Evolutionary conservation across 2,329 filamentous ascomycete genomes (phyloP).

Genomic region (Epichloe elymi): DNA sequence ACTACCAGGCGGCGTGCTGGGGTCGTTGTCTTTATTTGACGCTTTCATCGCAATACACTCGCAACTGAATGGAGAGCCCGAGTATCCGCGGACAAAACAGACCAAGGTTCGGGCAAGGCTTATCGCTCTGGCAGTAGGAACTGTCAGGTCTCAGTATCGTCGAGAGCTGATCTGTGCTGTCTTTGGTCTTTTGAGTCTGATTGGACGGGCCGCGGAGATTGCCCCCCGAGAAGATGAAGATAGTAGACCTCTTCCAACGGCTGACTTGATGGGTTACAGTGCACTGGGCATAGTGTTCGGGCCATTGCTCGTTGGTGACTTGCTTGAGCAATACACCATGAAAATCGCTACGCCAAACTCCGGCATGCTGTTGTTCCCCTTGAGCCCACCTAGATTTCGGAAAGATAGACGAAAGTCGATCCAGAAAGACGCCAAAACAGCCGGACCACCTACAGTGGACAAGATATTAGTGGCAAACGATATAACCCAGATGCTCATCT

Average conservation of each 20-base stretch:
- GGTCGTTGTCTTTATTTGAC: conserved; percentile 48
- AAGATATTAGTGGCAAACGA: conserved; percentile 45
- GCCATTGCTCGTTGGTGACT: conserved; percentile 46
- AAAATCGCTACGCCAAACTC: conserved; percentile 27
- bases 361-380: conserved; percentile 29
- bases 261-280: conserved; percentile 50
- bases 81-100: conserved; percentile 38
- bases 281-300: conserved; percentile 53
- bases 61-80: conserved; percentile 38
- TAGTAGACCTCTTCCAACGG: conserved; percentile 38
- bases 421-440: conserved; percentile 2
- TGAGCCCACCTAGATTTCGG: conserved; percentile 28
- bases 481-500: conserved; percentile 52
- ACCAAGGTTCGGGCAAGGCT: conserved; percentile 48
- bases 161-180: conserved; percentile 54
- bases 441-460: conserved; percentile 28
- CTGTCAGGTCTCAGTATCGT: conserved; percentile 44
- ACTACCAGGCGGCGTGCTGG: conserved; percentile 52
- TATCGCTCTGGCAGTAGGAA: conserved; percentile 49
- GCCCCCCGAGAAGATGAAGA: conserved; percentile 36
- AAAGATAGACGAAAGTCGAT: conserved; percentile 14
- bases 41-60: conserved; percentile 47
- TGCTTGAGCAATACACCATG: conserved; percentile 38
- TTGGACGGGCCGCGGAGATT: conserved; percentile 44
- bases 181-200: conserved; percentile 49